A percentile compares a stretch with the other conserved stretches of the same genome.
These are phyloP conservation scores for Tarenaya hassleriana DNA, from an alignment of 345 rosid genomes.

Conservation along the genomic window DNA sequence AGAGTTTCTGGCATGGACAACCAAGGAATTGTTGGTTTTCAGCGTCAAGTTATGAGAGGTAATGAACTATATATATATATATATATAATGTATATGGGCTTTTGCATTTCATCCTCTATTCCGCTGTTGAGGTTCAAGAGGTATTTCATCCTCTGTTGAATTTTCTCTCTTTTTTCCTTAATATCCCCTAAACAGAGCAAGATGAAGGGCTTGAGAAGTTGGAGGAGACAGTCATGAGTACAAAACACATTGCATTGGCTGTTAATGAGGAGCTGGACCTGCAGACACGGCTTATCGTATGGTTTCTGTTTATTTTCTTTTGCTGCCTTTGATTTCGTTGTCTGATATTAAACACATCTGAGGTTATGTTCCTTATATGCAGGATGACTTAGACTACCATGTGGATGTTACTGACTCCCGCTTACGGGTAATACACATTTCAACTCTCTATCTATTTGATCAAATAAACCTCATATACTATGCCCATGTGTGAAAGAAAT, in stretches of 20 bases:
- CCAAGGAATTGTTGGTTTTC: slow-evolving; percentile 83
- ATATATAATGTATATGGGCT: not conserved
- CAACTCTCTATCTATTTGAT: not conserved
- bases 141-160: not conserved
- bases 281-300: slow-evolving; percentile 85
- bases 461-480: not conserved
- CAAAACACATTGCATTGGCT: slow-evolving; percentile 85
- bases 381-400: slow-evolving; percentile 90
- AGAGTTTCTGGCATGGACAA: slow-evolving; percentile 71
- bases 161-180: too few species aligned
- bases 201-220: slow-evolving; percentile 96
- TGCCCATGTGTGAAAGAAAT: not conserved
- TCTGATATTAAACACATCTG: not conserved
- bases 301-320: slow-evolving; percentile 19
- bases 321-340: not conserved
- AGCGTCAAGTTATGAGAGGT: slow-evolving; percentile 89
- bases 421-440: slow-evolving; percentile 51
- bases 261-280: slow-evolving; percentile 89
- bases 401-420: slow-evolving; percentile 91
- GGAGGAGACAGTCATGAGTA: slow-evolving; percentile 81
- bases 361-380: slow-evolving; percentile 17
- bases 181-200: slow-evolving; percentile 67
- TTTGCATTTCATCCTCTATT: not conserved
- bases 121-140: too few species aligned
- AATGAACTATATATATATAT: slow-evolving; percentile 25